Evolutionary conservation across 768 basidiomycete genomes (phyloP).

Genomic region (Leucocoprinus sp.): DNA sequence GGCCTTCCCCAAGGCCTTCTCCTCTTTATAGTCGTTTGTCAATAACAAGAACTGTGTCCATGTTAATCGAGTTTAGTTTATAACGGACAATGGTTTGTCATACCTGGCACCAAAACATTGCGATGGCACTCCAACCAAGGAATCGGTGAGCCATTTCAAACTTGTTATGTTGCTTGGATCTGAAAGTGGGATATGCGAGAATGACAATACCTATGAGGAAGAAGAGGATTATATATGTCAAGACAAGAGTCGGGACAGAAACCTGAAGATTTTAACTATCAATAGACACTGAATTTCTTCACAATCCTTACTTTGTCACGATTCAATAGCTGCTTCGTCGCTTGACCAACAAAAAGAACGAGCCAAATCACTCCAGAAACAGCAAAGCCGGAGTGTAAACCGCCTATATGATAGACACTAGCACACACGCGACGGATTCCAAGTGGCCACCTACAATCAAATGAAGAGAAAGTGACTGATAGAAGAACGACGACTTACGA

Average conservation of each 20-base stretch:
- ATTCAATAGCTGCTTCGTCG: slow-evolving; percentile 38
- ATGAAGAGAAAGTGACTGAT: slow-evolving; percentile 4
- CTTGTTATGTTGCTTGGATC: slow-evolving; percentile 38
- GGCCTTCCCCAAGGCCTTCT: slow-evolving; percentile 31
- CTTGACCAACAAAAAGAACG: slow-evolving; percentile 39
- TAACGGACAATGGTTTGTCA: slow-evolving; percentile 7
- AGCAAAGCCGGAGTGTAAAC: slow-evolving; percentile 52
- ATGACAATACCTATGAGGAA: slow-evolving; percentile 40
- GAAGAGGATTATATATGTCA: slow-evolving; percentile 44
- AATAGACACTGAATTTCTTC: background rate
- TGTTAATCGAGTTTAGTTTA: background rate
- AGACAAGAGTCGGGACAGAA: slow-evolving; percentile 37
- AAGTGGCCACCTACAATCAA: slow-evolving; percentile 44
- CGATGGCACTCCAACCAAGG: slow-evolving; percentile 45
- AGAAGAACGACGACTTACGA: slow-evolving; percentile 29
- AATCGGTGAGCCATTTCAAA: slow-evolving; percentile 53
- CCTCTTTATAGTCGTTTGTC: slow-evolving; percentile 41
- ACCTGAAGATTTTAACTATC: slow-evolving; percentile 23
- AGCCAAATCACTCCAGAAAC: slow-evolving; percentile 49
- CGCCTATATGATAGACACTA: slow-evolving; percentile 52
- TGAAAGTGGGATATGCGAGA: slow-evolving; percentile 43
- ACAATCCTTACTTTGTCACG: slow-evolving; percentile 24
- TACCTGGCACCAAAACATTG: slow-evolving; percentile 48
- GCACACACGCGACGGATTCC: slow-evolving; percentile 44
- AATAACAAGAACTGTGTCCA: slow-evolving; percentile 35